Conservation (phyloP, 495 filamentous ascomycete genomes). For the Endocarpon pusillum region DNA sequence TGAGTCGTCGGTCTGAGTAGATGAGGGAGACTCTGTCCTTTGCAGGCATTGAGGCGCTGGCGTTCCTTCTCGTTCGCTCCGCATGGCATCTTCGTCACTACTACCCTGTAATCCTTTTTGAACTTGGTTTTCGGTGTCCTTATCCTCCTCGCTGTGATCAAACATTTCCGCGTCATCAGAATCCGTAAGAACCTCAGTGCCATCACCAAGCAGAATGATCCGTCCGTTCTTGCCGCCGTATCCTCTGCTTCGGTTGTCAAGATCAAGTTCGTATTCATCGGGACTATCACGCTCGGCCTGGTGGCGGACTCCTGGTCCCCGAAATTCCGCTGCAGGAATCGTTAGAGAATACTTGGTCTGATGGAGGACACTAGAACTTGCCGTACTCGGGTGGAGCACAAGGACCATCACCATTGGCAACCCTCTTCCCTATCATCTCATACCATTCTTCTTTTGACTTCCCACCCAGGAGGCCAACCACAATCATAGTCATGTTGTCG, state of each 20-base stretch:
- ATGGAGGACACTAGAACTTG: conserved; percentile 43
- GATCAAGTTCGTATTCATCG: conserved; percentile 79
- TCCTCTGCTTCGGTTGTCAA: conserved; percentile 41
- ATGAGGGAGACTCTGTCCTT: conserved; percentile 20
- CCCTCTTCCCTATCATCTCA: conserved; percentile 79
- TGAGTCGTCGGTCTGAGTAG: conserved; percentile 20
- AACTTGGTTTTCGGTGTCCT: conserved; percentile 45
- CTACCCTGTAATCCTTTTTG: conserved; percentile 20
- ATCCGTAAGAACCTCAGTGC: conserved; percentile 73
- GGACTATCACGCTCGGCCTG: conserved; percentile 85
- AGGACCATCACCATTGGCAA: conserved; percentile 92
- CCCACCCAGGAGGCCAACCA: conserved; percentile 77
- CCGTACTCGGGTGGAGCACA: conserved; percentile 99
- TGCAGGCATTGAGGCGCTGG: conserved; percentile 30
- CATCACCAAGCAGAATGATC: conserved; percentile 88
- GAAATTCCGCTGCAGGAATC: conserved; percentile 72
- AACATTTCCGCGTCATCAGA: conserved; percentile 84
- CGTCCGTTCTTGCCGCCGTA: conserved; percentile 52
- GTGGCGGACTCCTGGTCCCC: conserved; percentile 77
- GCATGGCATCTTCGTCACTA: conserved; percentile 15
- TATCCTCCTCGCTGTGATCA: conserved; percentile 62
- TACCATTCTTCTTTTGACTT: conserved; percentile 97
- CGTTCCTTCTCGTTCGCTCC: conserved; percentile 39
- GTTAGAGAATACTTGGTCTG: conserved; percentile 12
- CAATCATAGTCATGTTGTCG: conserved; percentile 98